These are phyloP conservation scores for Schizophyllum amplum DNA, from an alignment of 1,284 basidiomycete species.

Conservation along the genomic window DNA sequence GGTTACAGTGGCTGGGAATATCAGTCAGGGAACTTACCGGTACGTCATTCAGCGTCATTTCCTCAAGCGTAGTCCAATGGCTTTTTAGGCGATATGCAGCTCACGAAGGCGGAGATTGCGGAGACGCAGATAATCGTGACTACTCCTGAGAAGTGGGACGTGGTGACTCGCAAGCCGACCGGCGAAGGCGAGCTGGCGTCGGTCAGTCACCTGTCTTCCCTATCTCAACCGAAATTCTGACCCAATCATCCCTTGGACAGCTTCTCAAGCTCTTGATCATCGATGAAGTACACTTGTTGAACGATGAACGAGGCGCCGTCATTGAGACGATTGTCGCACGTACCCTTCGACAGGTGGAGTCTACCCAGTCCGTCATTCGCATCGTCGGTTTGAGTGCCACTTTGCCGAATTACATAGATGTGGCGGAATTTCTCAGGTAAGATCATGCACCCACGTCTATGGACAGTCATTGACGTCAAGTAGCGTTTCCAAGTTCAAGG, in stretches of 20 bases:
- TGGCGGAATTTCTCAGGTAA: conserved; percentile 89
- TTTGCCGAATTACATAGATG: conserved; percentile 95
- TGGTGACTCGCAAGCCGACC: conserved; percentile 95
- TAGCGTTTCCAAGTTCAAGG: conserved; percentile 83
- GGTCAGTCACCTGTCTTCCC: conserved; percentile 37
- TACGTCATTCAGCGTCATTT: conserved; percentile 18
- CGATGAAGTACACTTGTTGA: conserved; percentile 96
- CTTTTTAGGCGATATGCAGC: conserved; percentile 87
- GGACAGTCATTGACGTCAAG: not conserved
- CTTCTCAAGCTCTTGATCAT: conserved; percentile 94
- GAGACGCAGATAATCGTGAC: conserved; percentile 99
- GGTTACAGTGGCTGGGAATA: conserved; percentile 87
- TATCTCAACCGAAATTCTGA: not conserved
- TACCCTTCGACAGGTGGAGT: conserved; percentile 93
- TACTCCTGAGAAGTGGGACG: conserved; percentile 99
- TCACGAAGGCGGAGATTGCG: conserved; percentile 90
- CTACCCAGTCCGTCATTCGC: conserved; percentile 94
- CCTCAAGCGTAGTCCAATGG: not conserved
- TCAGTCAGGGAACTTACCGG: conserved; percentile 89
- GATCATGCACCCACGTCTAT: conserved; percentile 9
- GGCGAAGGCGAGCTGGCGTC: conserved; percentile 94
- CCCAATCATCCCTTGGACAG: conserved; percentile 31
- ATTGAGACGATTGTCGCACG: conserved; percentile 98
- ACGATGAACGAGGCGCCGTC: conserved; percentile 97
- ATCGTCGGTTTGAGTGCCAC: conserved; percentile 98